Conservation (phyloP, 257 asterid genomes). For the Lantana camara region DNA sequence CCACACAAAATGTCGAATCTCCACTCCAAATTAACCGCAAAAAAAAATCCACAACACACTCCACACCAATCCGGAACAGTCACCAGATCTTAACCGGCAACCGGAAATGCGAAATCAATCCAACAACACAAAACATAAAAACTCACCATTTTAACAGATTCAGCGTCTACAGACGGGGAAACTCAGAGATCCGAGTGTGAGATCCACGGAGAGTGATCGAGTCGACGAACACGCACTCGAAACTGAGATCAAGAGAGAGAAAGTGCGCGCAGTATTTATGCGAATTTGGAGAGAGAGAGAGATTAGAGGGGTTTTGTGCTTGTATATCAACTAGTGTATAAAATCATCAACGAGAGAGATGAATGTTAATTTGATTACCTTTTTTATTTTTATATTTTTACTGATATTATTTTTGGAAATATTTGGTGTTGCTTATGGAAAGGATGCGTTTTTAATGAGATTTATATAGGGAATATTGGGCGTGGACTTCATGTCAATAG, state of each 20-base stretch:
- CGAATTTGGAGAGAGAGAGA: conserved; percentile 16
- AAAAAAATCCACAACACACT: conserved; percentile 14
- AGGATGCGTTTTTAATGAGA: too few relatives aligned
- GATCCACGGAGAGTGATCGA: conserved; percentile 36
- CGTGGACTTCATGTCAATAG: too few relatives aligned
- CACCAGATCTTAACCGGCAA: conserved; percentile 44
- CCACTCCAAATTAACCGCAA: conserved; percentile 16
- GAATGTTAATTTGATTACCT: conserved; percentile 2
- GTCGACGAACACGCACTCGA: conserved; percentile 33
- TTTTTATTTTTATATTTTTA: neutral
- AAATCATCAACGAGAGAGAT: conserved; percentile 20
- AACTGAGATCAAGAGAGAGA: conserved; percentile 48
- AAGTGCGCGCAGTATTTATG: conserved; percentile 28
- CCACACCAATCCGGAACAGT: conserved; percentile 18
- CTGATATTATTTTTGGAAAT: neutral
- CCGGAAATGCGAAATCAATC: conserved; percentile 23
- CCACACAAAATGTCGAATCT: conserved; percentile 27
- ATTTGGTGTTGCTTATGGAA: too few relatives aligned
- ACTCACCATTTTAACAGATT: conserved; percentile 54
- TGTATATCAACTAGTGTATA: conserved; percentile 27
- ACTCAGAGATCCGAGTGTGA: conserved; percentile 40
- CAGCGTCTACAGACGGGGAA: conserved; percentile 26
- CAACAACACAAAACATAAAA: conserved; percentile 20
- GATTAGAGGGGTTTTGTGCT: conserved; percentile 30
- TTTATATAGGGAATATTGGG: too few relatives aligned